These are phyloP conservation scores for Chalciporus pseudorubinellus DNA, from an alignment of 768 basidiomycete genomes.

Conservation along the genomic window DNA sequence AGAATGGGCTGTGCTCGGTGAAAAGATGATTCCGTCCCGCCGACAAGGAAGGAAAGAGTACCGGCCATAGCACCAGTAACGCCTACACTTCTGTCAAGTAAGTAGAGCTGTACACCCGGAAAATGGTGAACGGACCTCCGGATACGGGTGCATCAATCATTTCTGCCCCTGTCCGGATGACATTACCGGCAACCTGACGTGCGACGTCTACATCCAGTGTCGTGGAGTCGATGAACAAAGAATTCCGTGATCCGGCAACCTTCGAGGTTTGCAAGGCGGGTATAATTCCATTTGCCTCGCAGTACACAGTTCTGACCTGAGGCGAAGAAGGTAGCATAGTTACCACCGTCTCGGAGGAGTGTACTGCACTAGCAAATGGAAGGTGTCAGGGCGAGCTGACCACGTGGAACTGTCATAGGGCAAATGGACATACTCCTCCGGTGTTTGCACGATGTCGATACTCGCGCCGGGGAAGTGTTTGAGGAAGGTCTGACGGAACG, in stretches of 20 bases:
- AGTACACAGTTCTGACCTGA: slow-evolving; percentile 78
- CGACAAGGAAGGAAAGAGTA: slow-evolving; percentile 89
- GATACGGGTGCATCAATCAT: slow-evolving; percentile 96
- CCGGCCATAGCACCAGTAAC: slow-evolving; percentile 86
- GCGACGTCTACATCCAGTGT: slow-evolving; percentile 82
- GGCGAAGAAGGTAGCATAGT: slow-evolving; percentile 94
- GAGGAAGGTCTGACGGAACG: slow-evolving; percentile 57
- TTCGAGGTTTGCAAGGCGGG: slow-evolving; percentile 54
- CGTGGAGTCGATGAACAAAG: slow-evolving; percentile 86
- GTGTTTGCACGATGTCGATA: slow-evolving; percentile 57
- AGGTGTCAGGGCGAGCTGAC: slow-evolving; percentile 9
- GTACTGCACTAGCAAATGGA: slow-evolving; percentile 50
- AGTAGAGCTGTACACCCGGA: not conserved
- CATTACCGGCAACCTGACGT: slow-evolving; percentile 55
- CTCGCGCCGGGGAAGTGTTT: slow-evolving; percentile 57
- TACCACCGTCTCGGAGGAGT: slow-evolving; percentile 62
- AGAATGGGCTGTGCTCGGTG: slow-evolving; percentile 57
- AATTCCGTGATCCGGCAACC: slow-evolving; percentile 36
- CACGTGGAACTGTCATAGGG: not conserved
- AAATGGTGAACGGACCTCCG: slow-evolving; percentile 57
- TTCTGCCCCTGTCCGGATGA: slow-evolving; percentile 53
- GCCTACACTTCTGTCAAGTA: slow-evolving; percentile 42
- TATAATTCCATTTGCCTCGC: slow-evolving; percentile 57
- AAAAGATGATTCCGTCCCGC: slow-evolving; percentile 65
- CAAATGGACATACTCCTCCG: slow-evolving; percentile 62